Percentiles rank a stretch among this genome's conserved stretches.
Evolutionary conservation across 2,329 filamentous ascomycete species (phyloP).

Genomic region (Diaporthe longicolla): DNA sequence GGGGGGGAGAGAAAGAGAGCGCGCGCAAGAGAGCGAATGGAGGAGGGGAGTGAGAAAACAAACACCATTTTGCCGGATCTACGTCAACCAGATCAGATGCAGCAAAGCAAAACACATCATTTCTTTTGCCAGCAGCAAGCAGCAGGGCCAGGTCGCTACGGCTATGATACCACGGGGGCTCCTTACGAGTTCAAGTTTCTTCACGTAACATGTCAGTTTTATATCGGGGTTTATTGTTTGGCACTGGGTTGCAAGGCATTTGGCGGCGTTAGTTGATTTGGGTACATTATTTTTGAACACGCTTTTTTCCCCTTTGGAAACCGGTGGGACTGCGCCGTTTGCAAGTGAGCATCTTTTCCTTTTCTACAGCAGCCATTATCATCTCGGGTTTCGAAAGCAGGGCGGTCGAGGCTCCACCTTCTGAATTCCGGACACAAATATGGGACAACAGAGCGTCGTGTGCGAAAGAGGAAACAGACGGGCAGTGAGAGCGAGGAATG

Average conservation of each 20-base stretch:
- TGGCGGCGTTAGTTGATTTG: constrained; percentile 41
- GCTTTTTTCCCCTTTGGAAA: constrained; percentile 12
- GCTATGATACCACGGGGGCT: constrained; percentile 44
- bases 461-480: background rate
- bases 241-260: constrained; percentile 34
- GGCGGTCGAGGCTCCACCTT: background rate
- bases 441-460: constrained; percentile 24
- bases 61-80: constrained; percentile 27
- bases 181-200: constrained; percentile 38
- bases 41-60: background rate
- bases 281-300: constrained; percentile 28
- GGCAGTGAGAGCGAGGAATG: too few species aligned
- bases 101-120: constrained; percentile 33
- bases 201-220: constrained; percentile 41
- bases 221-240: constrained; percentile 29
- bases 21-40: background rate
- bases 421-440: constrained; percentile 6
- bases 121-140: constrained; percentile 35
- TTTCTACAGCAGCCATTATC: constrained; percentile 4
- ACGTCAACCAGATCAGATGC: constrained; percentile 35
- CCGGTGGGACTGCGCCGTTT: constrained; percentile 35
- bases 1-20: background rate
- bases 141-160: constrained; percentile 41
- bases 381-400: constrained; percentile 17
- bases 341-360: constrained; percentile 26